phyloP scores from a whole-genome alignment of 345 rosid species.

The Lepidium aucheri region DNA sequence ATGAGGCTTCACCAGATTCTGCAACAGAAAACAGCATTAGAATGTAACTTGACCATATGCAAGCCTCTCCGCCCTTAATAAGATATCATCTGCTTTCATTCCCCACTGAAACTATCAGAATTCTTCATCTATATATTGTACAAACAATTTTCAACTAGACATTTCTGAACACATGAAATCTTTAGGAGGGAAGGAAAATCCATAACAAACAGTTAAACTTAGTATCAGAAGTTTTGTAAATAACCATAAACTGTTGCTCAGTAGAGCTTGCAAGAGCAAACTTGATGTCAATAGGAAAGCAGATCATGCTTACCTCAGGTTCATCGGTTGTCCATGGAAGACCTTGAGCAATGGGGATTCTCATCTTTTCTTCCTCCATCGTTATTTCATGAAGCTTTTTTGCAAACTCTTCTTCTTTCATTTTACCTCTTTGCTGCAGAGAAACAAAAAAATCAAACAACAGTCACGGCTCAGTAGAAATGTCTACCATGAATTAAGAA shows the following conservation, averaged over 20 bases:
- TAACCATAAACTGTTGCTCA: not conserved
- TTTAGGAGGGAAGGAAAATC: not conserved
- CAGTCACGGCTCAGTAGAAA: not conserved
- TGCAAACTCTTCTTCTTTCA: constrained; percentile 72
- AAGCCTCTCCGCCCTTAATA: constrained; percentile 26
- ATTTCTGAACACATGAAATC: not conserved
- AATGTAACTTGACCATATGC: not conserved
- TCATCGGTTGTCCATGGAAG: constrained; percentile 96
- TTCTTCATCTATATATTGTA: no score
- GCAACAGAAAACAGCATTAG: constrained; percentile 19
- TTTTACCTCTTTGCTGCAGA: constrained; percentile 73
- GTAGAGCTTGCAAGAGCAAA: not conserved
- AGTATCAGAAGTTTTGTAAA: not conserved
- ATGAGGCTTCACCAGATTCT: constrained; percentile 68
- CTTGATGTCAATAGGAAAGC: not conserved
- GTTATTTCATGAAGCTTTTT: constrained; percentile 65
- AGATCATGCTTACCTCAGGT: constrained; percentile 53
- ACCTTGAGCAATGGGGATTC: constrained; percentile 86
- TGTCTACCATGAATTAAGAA: not conserved
- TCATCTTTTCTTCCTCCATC: constrained; percentile 54
- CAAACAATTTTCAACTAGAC: not conserved
- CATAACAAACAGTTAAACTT: not conserved
- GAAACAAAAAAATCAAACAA: constrained; percentile 5
- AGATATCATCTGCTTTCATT: constrained; percentile 21
- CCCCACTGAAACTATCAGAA: not conserved